Percentiles rank a stretch among this genome's conserved stretches.
Evolutionary conservation across 768 basidiomycete species (phyloP).

Genomic region (Megacollybia marginata): DNA sequence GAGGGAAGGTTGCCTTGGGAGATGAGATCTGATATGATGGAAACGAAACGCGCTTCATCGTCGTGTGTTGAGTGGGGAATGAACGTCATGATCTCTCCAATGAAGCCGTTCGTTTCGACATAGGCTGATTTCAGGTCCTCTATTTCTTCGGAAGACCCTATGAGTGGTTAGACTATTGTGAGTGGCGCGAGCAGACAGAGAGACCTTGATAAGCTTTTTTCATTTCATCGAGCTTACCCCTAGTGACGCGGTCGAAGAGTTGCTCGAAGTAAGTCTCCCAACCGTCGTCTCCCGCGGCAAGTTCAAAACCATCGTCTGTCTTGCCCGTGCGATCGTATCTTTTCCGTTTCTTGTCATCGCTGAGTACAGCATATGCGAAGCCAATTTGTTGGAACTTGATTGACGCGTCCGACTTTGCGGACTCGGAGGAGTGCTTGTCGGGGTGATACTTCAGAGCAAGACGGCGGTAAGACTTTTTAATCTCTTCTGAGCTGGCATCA

Average conservation of each 20-base stretch:
- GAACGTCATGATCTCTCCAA: conserved; percentile 75
- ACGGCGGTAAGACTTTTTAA: conserved; percentile 80
- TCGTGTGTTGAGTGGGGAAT: conserved; percentile 80
- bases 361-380: conserved; percentile 86
- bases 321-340: conserved; percentile 82
- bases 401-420: conserved; percentile 60
- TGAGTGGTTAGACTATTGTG: not conserved
- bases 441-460: conserved; percentile 82
- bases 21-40: conserved; percentile 62
- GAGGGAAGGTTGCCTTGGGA: conserved; percentile 46
- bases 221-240: conserved; percentile 84
- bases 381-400: conserved; percentile 87
- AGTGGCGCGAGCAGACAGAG: not conserved
- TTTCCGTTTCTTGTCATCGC: conserved; percentile 67
- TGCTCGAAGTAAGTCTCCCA: conserved; percentile 97
- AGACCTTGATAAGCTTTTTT: conserved; percentile 91
- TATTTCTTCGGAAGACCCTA: conserved; percentile 53
- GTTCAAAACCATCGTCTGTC: conserved; percentile 72
- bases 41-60: conserved; percentile 83
- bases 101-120: conserved; percentile 57
- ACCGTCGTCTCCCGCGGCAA: conserved; percentile 70
- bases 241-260: conserved; percentile 81
- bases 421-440: conserved; percentile 74
- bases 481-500: conserved; percentile 53
- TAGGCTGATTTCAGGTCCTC: conserved; percentile 77